Percentiles rank a stretch among this genome's conserved stretches.
These are phyloP conservation scores for Saraca asoca DNA, from an alignment of 331 rosid species.

Conservation along the genomic window DNA sequence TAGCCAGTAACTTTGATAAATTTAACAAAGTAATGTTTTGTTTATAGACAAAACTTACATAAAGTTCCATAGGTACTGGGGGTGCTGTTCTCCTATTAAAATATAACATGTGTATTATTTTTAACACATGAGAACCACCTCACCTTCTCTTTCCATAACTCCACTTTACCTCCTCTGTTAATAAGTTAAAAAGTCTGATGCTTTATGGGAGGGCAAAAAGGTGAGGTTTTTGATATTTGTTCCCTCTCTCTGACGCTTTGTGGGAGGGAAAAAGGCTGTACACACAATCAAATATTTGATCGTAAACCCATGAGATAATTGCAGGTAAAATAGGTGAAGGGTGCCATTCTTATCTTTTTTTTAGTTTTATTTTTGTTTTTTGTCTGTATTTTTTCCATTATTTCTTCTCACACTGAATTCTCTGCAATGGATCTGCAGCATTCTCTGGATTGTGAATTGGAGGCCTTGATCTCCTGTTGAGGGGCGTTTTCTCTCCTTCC, in stretches of 20 bases:
- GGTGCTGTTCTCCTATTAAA: too few relatives aligned
- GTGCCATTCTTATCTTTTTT: slow-evolving; percentile 18
- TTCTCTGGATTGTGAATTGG: slow-evolving; percentile 35
- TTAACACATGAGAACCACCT: too few relatives aligned
- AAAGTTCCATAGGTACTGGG: too few relatives aligned
- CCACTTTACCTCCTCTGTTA: too few relatives aligned
- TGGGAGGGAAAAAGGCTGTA: slow-evolving; percentile 24
- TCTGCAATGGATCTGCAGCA: slow-evolving; percentile 51
- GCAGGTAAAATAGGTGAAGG: slow-evolving; percentile 43
- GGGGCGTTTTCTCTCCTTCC: slow-evolving; percentile 41
- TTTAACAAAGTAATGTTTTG: too few relatives aligned
- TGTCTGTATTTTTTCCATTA: neutral
- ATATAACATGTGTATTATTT: too few relatives aligned
- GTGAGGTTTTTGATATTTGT: slow-evolving; percentile 36
- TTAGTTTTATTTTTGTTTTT: neutral
- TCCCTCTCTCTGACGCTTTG: slow-evolving; percentile 23
- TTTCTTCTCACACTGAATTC: neutral
- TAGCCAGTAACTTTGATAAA: too few relatives aligned
- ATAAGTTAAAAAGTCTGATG: too few relatives aligned
- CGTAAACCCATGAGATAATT: slow-evolving; percentile 38
- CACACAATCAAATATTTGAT: slow-evolving; percentile 1
- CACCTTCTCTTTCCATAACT: too few relatives aligned
- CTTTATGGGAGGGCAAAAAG: too few relatives aligned
- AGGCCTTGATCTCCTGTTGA: slow-evolving; percentile 42
- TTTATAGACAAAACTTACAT: too few relatives aligned